Evolutionary conservation across 495 filamentous ascomycete genomes (phyloP).

Genomic region (Xylona heveae): DNA sequence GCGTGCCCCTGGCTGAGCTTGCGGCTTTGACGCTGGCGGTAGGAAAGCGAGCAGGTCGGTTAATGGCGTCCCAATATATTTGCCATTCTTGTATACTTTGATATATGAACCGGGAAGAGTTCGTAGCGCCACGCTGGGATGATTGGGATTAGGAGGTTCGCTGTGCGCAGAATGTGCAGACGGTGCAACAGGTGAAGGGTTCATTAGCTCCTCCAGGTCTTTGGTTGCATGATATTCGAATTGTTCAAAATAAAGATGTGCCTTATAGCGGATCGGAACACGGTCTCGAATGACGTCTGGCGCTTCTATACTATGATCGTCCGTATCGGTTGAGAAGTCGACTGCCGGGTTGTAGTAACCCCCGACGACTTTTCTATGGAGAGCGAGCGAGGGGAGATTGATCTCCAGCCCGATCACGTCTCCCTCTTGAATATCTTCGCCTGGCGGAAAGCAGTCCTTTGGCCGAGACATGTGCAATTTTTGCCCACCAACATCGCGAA

Average conservation of each 20-base stretch:
- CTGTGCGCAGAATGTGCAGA: too few relatives aligned
- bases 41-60: constrained; percentile 79
- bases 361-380: constrained; percentile 75
- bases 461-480: constrained; percentile 87
- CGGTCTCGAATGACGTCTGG: constrained; percentile 81
- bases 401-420: constrained; percentile 94
- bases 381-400: constrained; percentile 56
- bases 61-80: constrained; percentile 68
- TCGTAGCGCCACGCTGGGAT: constrained; percentile 46
- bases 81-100: constrained; percentile 80
- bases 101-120: constrained; percentile 75
- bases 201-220: constrained; percentile 69
- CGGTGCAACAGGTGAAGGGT: constrained; percentile 42
- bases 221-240: constrained; percentile 80
- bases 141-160: constrained; percentile 38
- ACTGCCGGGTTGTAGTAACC: constrained; percentile 71
- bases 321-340: constrained; percentile 36
- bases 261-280: constrained; percentile 82
- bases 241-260: constrained; percentile 83
- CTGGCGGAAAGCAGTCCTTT: constrained; percentile 60
- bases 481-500: constrained; percentile 74
- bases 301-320: constrained; percentile 12
- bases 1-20: constrained; percentile 45
- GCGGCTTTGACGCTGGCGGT: constrained; percentile 67
- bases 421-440: constrained; percentile 51